phyloP scores from a whole-genome alignment of 345 rosid species.

The Eucalyptus coolabah region DNA sequence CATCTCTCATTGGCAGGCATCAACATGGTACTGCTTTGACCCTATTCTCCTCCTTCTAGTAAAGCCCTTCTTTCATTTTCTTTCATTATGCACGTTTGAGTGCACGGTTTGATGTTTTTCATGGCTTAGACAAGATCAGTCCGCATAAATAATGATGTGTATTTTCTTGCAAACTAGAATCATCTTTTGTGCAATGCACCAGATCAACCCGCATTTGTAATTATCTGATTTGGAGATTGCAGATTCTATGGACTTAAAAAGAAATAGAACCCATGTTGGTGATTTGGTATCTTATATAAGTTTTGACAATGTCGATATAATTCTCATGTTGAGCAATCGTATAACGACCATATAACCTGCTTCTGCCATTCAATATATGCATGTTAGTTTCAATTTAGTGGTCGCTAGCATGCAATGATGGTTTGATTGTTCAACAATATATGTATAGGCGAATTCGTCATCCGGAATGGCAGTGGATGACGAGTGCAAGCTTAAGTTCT shows the following conservation, averaged over 20 bases:
- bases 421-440: not conserved
- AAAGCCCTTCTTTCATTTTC: not conserved
- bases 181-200: not conserved
- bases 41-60: not conserved
- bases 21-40: not conserved
- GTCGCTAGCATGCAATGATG: not conserved
- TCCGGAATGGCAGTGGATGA: constrained; percentile 68
- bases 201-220: not conserved
- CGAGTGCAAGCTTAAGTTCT: constrained; percentile 65
- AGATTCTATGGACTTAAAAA: not conserved
- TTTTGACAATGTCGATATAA: not conserved
- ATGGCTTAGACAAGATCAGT: not conserved
- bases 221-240: not conserved
- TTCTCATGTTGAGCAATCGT: not conserved
- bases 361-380: not conserved
- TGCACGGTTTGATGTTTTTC: not conserved
- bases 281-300: not conserved
- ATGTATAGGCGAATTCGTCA: constrained; percentile 44
- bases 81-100: not conserved
- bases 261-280: not conserved
- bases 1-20: not conserved
- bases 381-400: not conserved
- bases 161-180: not conserved
- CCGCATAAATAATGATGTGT: not conserved
- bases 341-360: not conserved